A percentile compares a stretch with the other conserved stretches of the same genome.
These are phyloP conservation scores for Saxophila tyrrhenica DNA, from an alignment of 495 filamentous ascomycete genomes.

Conservation along the genomic window DNA sequence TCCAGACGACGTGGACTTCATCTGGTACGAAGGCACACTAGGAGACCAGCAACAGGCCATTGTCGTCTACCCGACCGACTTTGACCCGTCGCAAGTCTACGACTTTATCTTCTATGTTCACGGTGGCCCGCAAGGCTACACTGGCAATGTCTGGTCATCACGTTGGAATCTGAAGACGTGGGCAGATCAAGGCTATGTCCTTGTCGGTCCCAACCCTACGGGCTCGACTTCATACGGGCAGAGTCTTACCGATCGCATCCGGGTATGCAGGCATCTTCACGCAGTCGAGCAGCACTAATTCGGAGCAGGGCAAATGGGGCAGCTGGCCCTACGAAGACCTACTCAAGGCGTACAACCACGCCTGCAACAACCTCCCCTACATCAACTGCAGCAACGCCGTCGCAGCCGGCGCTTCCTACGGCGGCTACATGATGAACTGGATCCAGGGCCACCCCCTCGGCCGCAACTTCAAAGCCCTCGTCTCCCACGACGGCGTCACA, in stretches of 20 bases:
- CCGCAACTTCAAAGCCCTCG: conserved; percentile 77
- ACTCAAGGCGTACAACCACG: conserved; percentile 67
- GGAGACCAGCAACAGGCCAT: conserved; percentile 3
- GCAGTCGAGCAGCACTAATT: conserved; percentile 48
- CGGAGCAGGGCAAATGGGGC: conserved; percentile 53
- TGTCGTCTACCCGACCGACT: conserved; percentile 55
- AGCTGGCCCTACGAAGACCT: conserved; percentile 69
- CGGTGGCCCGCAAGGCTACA: conserved; percentile 78
- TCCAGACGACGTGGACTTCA: conserved; percentile 1
- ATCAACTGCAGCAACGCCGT: conserved; percentile 70
- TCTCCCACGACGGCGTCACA: conserved; percentile 60
- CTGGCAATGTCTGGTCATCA: conserved; percentile 74
- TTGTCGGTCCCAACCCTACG: conserved; percentile 62
- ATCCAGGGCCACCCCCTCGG: conserved; percentile 58
- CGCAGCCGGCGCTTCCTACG: conserved; percentile 72
- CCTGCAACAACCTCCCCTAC: conserved; percentile 57
- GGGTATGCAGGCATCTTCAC: conserved; percentile 35
- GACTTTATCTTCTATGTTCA: conserved; percentile 78
- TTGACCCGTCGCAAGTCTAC: conserved; percentile 61
- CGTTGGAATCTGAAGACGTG: conserved; percentile 88
- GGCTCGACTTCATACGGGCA: conserved; percentile 78
- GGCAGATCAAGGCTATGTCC: conserved; percentile 84
- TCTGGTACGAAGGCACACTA: conserved; percentile 2
- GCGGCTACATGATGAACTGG: conserved; percentile 83
- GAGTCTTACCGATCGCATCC: conserved; percentile 18